Percentiles rank a stretch among this genome's conserved stretches.
Conservation (phyloP, 1,284 basidiomycete species). For the Ustilago nuda region DNA sequence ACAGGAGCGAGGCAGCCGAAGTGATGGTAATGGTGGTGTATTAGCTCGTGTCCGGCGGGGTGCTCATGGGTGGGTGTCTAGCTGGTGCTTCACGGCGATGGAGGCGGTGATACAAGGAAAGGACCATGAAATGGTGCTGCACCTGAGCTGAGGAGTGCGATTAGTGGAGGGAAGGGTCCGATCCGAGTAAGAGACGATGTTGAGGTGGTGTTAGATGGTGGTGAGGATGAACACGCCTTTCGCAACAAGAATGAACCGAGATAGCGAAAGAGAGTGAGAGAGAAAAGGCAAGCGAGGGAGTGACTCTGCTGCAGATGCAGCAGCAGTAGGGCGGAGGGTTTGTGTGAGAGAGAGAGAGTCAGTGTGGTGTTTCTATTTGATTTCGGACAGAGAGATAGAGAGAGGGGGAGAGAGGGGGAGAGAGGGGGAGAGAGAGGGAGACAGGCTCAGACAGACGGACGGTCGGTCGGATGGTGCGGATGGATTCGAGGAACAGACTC, state of each 20-base stretch:
- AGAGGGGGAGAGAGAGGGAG: not conserved
- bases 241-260: slow-evolving; percentile 3
- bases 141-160: not conserved
- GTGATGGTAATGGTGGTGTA: not conserved
- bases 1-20: slow-evolving; percentile 10
- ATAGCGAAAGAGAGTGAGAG: not conserved
- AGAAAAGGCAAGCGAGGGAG: not conserved
- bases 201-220: not conserved
- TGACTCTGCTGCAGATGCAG: too few relatives aligned
- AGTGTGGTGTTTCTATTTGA: not conserved
- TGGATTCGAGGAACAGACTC: not conserved
- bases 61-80: slow-evolving; percentile 12
- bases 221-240: not conserved
- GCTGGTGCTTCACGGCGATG: not conserved
- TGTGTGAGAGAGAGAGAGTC: not conserved
- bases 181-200: not conserved
- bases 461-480: slow-evolving; percentile 8
- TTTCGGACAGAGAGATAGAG: not conserved
- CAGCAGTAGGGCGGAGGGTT: not conserved
- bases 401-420: not conserved
- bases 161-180: not conserved
- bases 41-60: slow-evolving; percentile 4
- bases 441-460: not conserved
- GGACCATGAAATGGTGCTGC: slow-evolving; percentile 1
- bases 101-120: not conserved